Percentiles rank a stretch among this genome's conserved stretches.
Conservation (phyloP, 2,329 filamentous ascomycete genomes). For the Emericellopsis cladophorae region DNA sequence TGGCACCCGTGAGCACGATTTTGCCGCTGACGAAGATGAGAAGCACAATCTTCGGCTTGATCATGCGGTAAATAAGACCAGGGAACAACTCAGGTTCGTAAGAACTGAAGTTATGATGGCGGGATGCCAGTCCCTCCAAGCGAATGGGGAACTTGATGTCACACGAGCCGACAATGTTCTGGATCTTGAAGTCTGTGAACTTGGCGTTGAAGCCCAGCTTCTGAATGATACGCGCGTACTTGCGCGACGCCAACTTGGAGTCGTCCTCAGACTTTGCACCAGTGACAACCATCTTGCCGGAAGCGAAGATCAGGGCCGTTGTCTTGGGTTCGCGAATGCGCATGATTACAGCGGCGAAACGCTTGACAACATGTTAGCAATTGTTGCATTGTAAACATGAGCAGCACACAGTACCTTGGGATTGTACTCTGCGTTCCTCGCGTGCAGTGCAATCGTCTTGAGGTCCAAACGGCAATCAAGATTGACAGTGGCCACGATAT, state of each 20-base stretch:
- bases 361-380: constrained; percentile 39
- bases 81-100: constrained; percentile 98
- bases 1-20: constrained; percentile 94
- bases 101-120: constrained; percentile 98
- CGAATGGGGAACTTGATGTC: constrained; percentile 99
- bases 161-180: constrained; percentile 97
- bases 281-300: constrained; percentile 98
- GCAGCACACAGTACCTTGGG: constrained; percentile 62
- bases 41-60: constrained; percentile 98
- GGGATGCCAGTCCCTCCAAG: constrained; percentile 85
- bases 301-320: constrained; percentile 93
- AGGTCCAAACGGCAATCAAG: constrained; percentile 93
- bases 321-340: constrained; percentile 98
- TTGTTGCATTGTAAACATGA: not conserved
- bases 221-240: constrained; percentile 98
- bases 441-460: constrained; percentile 97
- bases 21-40: constrained; percentile 97
- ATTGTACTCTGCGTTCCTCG: constrained; percentile 97
- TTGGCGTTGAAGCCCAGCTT: constrained; percentile 99
- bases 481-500: constrained; percentile 98
- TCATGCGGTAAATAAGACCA: constrained; percentile 99
- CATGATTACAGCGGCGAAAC: constrained; percentile 99
- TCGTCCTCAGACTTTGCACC: constrained; percentile 97
- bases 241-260: constrained; percentile 89
- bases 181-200: constrained; percentile 99